These are phyloP conservation scores for Fusarium sp. DNA, from an alignment of 2,329 filamentous ascomycete genomes.

Conservation along the genomic window DNA sequence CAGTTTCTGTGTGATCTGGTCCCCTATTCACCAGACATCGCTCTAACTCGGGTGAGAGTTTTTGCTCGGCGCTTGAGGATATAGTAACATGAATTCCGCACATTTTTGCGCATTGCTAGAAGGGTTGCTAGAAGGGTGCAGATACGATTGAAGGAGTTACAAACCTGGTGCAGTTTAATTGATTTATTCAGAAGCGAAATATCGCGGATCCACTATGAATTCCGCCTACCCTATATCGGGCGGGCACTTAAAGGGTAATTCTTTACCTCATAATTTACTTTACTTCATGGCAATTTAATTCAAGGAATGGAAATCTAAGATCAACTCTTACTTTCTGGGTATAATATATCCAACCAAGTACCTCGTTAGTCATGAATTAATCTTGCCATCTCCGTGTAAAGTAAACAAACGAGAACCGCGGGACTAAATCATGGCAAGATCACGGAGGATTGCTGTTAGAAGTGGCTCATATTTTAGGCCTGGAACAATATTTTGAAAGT, in stretches of 20 bases:
- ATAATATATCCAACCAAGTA: no score
- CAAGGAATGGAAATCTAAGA: no score
- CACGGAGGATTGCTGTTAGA: background rate
- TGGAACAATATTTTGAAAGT: background rate
- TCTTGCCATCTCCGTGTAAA: no score
- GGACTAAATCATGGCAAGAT: background rate
- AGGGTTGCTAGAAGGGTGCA: constrained; percentile 13
- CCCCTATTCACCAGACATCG: constrained; percentile 66
- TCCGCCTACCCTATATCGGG: constrained; percentile 8
- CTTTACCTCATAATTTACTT: no score
- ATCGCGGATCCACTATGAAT: constrained; percentile 8
- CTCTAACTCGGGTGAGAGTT: constrained; percentile 54
- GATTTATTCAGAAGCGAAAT: constrained; percentile 12
- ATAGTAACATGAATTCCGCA: constrained; percentile 71
- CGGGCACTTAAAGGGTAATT: no score
- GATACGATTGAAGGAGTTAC: constrained; percentile 19
- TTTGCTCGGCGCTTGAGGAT: constrained; percentile 50
- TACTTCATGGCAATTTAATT: no score
- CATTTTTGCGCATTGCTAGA: constrained; percentile 56
- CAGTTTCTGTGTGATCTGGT: constrained; percentile 68
- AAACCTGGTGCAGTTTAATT: constrained; percentile 7
- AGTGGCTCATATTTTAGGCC: no score
- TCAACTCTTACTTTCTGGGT: no score
- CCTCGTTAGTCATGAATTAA: background rate
- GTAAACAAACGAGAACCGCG: background rate